Conservation (phyloP, 306 rosid species). For the Prunus fruticosa region DNA sequence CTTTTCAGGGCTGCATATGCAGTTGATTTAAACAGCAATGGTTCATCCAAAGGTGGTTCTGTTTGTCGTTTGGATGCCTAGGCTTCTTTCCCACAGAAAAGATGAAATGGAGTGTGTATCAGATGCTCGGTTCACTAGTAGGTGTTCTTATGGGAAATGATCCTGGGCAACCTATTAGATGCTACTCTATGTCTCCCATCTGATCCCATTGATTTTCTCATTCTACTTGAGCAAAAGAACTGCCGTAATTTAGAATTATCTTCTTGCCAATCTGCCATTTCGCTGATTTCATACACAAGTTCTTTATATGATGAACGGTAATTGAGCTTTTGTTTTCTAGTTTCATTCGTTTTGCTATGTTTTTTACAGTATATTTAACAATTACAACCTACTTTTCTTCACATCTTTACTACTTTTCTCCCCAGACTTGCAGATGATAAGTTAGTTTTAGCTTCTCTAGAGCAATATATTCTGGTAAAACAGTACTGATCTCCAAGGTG, state of each 20-base stretch:
- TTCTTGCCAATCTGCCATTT: conserved; percentile 72
- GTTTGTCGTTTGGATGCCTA: conserved; percentile 80
- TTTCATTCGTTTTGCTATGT: not conserved
- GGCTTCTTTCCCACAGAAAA: conserved; percentile 73
- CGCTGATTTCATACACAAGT: conserved; percentile 61
- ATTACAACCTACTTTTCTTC: conserved; percentile 14
- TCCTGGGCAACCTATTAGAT: conserved; percentile 67
- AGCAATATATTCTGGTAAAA: conserved; percentile 71
- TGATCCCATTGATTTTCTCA: conserved; percentile 77
- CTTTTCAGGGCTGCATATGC: conserved; percentile 46
- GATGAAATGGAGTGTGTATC: conserved; percentile 73
- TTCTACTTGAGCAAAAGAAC: conserved; percentile 74
- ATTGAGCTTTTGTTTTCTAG: conserved; percentile 14
- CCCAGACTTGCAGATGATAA: conserved; percentile 89
- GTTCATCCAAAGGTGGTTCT: conserved; percentile 64
- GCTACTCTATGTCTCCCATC: conserved; percentile 59
- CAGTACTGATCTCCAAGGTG: conserved; percentile 34
- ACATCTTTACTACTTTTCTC: conserved; percentile 28
- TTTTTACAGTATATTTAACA: not conserved
- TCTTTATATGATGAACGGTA: conserved; percentile 85
- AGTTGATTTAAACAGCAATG: conserved; percentile 33
- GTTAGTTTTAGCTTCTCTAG: conserved; percentile 76
- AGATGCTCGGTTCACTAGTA: conserved; percentile 66
- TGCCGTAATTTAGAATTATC: conserved; percentile 48
- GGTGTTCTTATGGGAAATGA: conserved; percentile 63